Percentiles rank a stretch among this genome's conserved stretches.
Conservation (phyloP, 768 basidiomycete species). For the Kondoa malvinella region DNA sequence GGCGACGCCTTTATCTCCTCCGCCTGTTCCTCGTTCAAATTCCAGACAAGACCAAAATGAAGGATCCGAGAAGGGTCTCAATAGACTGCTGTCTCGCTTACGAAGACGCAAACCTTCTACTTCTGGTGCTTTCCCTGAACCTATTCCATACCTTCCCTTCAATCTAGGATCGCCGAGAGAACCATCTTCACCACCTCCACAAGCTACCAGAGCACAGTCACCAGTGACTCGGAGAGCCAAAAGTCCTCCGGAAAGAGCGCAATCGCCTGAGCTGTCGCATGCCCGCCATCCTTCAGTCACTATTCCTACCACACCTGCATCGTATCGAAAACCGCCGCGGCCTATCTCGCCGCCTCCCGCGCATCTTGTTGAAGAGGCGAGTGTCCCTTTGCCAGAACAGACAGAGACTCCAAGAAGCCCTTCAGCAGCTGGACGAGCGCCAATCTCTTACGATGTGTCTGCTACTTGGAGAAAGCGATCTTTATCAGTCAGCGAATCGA, state of each 20-base stretch:
- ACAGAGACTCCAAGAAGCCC: background rate
- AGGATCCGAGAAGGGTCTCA: background rate
- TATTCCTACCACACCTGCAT: background rate
- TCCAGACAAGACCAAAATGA: background rate
- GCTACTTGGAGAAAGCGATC: constrained; percentile 1
- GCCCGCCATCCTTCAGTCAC: no score
- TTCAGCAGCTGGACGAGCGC: constrained; percentile 2
- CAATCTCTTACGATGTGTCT: constrained; percentile 7
- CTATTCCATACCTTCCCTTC: background rate
- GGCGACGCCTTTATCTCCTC: background rate
- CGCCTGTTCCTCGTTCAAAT: background rate
- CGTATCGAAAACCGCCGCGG: background rate
- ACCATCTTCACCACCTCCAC: no score
- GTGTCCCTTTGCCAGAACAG: background rate
- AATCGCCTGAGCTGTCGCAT: no score
- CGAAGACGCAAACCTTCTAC: background rate
- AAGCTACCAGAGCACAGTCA: no score
- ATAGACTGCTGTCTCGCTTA: background rate
- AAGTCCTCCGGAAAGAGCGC: no score
- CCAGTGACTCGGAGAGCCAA: no score
- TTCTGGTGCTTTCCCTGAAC: background rate
- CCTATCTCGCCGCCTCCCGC: background rate
- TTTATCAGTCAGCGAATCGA: background rate
- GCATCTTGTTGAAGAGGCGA: background rate
- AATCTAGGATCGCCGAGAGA: no score